Evolutionary conservation across 2,329 filamentous ascomycete species (phyloP).

Genomic region (Ustilaginoidea virens): DNA sequence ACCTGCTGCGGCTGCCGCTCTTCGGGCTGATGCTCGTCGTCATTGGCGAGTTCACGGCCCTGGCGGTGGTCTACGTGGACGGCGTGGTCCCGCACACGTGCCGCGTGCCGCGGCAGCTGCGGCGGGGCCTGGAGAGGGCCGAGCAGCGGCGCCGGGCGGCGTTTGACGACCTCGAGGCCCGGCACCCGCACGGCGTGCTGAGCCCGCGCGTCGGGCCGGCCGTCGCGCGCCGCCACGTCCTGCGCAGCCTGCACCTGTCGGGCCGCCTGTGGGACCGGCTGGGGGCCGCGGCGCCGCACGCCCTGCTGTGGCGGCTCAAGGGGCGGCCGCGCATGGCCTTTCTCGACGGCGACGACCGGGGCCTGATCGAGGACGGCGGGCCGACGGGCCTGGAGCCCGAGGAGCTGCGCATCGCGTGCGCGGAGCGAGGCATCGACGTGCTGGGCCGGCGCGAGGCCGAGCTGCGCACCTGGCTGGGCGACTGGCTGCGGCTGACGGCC

Average conservation of each 20-base stretch:
- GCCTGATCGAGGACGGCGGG: conserved; percentile 51
- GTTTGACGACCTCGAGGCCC: conserved; percentile 26
- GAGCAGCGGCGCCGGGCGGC: conserved; percentile 35
- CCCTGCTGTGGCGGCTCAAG: conserved; percentile 39
- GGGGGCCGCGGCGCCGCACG: conserved; percentile 27
- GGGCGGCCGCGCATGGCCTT: conserved; percentile 43
- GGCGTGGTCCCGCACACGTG: conserved; percentile 65
- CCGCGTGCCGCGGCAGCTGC: conserved; percentile 62
- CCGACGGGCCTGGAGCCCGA: conserved; percentile 35
- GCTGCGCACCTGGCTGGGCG: conserved; percentile 28
- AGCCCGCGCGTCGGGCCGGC: conserved; percentile 14
- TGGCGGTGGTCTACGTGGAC: conserved; percentile 59
- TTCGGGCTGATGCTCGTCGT: conserved; percentile 64
- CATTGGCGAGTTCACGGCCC: conserved; percentile 74
- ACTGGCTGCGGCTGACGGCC: conserved; percentile 32
- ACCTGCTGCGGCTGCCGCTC: conserved; percentile 61
- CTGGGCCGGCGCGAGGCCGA: conserved; percentile 40
- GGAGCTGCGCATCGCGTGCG: conserved; percentile 56
- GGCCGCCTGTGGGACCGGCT: conserved; percentile 33
- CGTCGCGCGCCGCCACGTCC: conserved; percentile 21
- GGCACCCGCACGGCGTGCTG: conserved; percentile 19
- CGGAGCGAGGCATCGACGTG: conserved; percentile 50
- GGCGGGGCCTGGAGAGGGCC: conserved; percentile 35
- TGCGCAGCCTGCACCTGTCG: conserved; percentile 29
- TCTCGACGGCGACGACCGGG: conserved; percentile 52